Evolutionary conservation across 1,284 basidiomycete species (phyloP).

Genomic region (Fomes fomentarius): DNA sequence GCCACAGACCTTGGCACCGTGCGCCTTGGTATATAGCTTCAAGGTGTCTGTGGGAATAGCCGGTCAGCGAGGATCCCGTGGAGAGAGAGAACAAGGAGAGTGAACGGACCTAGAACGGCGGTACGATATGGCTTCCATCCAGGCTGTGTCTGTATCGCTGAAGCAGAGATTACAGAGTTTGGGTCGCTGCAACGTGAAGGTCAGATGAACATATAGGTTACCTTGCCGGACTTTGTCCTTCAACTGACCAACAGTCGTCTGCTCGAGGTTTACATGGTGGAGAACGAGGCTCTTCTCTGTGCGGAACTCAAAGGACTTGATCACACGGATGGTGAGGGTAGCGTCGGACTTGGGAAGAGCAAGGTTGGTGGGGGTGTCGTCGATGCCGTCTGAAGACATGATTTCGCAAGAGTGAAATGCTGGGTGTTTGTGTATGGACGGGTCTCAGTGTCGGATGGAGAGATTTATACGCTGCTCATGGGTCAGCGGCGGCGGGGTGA

Average conservation of each 20-base stretch:
- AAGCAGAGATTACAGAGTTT: slow-evolving; percentile 1
- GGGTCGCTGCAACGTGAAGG: neutral
- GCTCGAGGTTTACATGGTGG: slow-evolving; percentile 79
- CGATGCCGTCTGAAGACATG: slow-evolving; percentile 45
- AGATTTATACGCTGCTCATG: too few relatives aligned
- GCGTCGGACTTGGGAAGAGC: slow-evolving; percentile 72
- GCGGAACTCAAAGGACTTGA: slow-evolving; percentile 94
- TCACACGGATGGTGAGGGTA: slow-evolving; percentile 88
- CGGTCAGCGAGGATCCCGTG: neutral
- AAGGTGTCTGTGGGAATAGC: slow-evolving; percentile 71
- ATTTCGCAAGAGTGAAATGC: neutral
- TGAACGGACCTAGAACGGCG: slow-evolving; percentile 60
- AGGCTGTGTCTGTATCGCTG: slow-evolving; percentile 71
- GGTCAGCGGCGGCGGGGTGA: neutral
- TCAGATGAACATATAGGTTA: slow-evolving; percentile 35
- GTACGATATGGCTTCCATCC: slow-evolving; percentile 89
- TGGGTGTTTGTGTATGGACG: too few relatives aligned
- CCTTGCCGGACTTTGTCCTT: slow-evolving; percentile 73
- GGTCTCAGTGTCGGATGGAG: too few relatives aligned
- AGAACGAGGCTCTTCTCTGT: slow-evolving; percentile 90
- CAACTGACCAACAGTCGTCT: slow-evolving; percentile 75
- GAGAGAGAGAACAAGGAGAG: neutral
- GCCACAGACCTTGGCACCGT: slow-evolving; percentile 83
- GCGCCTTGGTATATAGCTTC: slow-evolving; percentile 93
- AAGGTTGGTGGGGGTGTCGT: slow-evolving; percentile 66